phyloP scores from a whole-genome alignment of 768 basidiomycete genomes.

The Agrocybe praecox region DNA sequence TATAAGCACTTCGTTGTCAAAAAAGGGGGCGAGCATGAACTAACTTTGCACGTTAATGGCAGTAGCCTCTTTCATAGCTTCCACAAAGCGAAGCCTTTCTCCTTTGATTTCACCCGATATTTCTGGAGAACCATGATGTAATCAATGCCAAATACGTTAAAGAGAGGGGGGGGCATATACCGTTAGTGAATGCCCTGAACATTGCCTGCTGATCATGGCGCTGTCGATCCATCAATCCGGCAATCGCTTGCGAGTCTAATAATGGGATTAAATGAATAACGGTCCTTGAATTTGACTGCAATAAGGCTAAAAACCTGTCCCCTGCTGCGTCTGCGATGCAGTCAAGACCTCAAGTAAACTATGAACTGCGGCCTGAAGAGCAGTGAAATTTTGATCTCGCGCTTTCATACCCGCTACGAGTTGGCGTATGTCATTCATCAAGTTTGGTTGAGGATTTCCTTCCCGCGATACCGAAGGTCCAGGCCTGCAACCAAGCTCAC shows the following conservation, averaged over 20 bases:
- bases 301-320: slow-evolving; percentile 14
- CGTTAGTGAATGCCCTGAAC: slow-evolving; percentile 64
- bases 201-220: slow-evolving; percentile 73
- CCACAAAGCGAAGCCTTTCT: slow-evolving; percentile 83
- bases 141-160: neutral
- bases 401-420: slow-evolving; percentile 33
- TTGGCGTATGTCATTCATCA: slow-evolving; percentile 39
- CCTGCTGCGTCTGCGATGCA: slow-evolving; percentile 21
- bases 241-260: slow-evolving; percentile 60
- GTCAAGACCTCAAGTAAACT: slow-evolving; percentile 33
- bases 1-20: neutral
- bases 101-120: slow-evolving; percentile 84
- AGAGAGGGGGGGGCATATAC: slow-evolving; percentile 34
- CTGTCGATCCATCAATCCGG: slow-evolving; percentile 67
- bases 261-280: neutral
- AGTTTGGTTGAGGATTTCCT: slow-evolving; percentile 12
- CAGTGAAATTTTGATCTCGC: slow-evolving; percentile 36
- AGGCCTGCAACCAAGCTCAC: slow-evolving; percentile 46
- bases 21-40: slow-evolving; percentile 9
- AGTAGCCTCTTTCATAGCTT: slow-evolving; percentile 95
- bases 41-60: slow-evolving; percentile 82
- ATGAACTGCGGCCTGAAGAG: slow-evolving; percentile 43
- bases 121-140: slow-evolving; percentile 40
- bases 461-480: neutral
- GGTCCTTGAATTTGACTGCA: too few species aligned